A percentile compares a stretch with the other conserved stretches of the same genome.
Conservation (phyloP, 2,329 filamentous ascomycete species). For the Parafenestella ontariensis region DNA sequence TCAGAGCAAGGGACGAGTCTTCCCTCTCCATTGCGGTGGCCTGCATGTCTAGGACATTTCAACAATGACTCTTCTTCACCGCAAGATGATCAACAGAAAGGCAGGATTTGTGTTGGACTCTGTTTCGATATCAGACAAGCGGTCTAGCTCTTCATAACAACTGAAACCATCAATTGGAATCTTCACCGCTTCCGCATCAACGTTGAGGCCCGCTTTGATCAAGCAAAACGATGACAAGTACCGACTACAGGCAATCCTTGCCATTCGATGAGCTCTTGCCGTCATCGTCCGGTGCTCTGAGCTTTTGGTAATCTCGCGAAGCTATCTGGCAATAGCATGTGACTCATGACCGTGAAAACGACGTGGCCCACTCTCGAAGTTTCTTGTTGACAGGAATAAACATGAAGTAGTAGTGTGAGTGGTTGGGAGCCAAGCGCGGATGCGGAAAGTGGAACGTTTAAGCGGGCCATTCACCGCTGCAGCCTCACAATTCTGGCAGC, state of each 20-base stretch:
- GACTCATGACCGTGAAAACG: slow-evolving; percentile 22
- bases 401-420: slow-evolving; percentile 20
- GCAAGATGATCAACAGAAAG: slow-evolving; percentile 28
- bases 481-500: slow-evolving; percentile 40
- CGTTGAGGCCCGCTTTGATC: slow-evolving; percentile 22
- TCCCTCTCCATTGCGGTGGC: slow-evolving; percentile 12
- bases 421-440: slow-evolving; percentile 26
- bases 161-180: slow-evolving; percentile 28
- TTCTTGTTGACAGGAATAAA: slow-evolving; percentile 25
- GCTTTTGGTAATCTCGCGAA: slow-evolving; percentile 19
- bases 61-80: slow-evolving; percentile 22
- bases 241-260: slow-evolving; percentile 8
- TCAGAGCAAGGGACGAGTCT: slow-evolving; percentile 19
- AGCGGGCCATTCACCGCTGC: slow-evolving; percentile 38
- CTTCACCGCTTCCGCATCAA: slow-evolving; percentile 32
- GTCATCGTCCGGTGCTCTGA: slow-evolving; percentile 22
- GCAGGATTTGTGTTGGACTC: slow-evolving; percentile 22
- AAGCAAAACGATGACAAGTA: slow-evolving; percentile 10
- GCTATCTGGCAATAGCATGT: slow-evolving; percentile 13
- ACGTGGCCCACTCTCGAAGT: slow-evolving; percentile 20
- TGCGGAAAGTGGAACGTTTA: slow-evolving; percentile 30
- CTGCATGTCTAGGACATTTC: slow-evolving; percentile 21
- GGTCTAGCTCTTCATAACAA: slow-evolving; percentile 23
- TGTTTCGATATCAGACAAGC: slow-evolving; percentile 15
- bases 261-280: slow-evolving; percentile 18